Percentiles rank a stretch among this genome's conserved stretches.
phyloP scores from a whole-genome alignment of 352 stramenopile genomes.

The Phytophthora multivora region DNA sequence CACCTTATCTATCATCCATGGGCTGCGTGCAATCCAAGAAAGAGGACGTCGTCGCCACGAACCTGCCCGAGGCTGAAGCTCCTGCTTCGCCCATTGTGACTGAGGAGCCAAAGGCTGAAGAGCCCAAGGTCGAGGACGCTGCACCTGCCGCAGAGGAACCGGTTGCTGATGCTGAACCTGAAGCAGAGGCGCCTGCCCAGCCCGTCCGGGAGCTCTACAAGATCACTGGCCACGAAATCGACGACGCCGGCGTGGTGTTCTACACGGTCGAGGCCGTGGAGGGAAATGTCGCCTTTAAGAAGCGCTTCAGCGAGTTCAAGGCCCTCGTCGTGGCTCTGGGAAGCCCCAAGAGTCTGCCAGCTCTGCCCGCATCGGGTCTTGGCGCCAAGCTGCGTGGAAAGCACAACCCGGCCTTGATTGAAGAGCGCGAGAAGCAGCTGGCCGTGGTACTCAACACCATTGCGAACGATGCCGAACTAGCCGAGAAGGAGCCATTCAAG shows the following conservation, averaged over 20 bases:
- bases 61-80: constrained; percentile 16
- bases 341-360: constrained; percentile 42
- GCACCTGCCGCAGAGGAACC: constrained; percentile 7
- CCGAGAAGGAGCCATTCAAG: constrained; percentile 57
- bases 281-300: constrained; percentile 51
- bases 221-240: constrained; percentile 66
- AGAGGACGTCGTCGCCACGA: constrained; percentile 37
- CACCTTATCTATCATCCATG: constrained; percentile 43
- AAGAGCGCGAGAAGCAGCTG: constrained; percentile 69
- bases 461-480: constrained; percentile 48
- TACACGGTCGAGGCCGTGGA: constrained; percentile 64
- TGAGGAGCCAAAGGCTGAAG: constrained; percentile 2
- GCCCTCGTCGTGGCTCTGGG: constrained; percentile 51
- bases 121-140: constrained; percentile 12
- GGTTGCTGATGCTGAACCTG: constrained; percentile 8
- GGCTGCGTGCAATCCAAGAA: constrained; percentile 79
- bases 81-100: constrained; percentile 7
- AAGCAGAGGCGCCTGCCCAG: constrained; percentile 17
- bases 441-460: constrained; percentile 73
- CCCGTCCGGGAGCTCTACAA: constrained; percentile 38
- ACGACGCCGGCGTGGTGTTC: constrained; percentile 65
- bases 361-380: constrained; percentile 57
- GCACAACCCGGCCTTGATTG: constrained; percentile 62
- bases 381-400: constrained; percentile 58
- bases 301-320: constrained; percentile 88